Base-by-base conservation (phyloP, 2,329 filamentous ascomycete genomes). In the Pseudocercospora musae region DNA sequence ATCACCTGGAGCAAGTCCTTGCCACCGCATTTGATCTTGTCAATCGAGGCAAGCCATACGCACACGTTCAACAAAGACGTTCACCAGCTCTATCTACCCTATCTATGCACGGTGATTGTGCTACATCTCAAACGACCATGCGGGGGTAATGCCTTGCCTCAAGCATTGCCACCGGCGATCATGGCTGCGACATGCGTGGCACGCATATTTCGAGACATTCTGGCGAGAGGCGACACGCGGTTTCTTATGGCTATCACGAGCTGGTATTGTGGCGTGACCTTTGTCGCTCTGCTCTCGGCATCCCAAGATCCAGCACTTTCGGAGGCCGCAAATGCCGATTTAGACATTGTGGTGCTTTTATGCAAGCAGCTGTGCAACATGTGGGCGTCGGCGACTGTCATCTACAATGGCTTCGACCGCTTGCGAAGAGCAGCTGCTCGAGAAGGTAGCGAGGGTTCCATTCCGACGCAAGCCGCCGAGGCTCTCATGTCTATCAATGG, bases 181-280 rank as follows among this genome's bases (percentile, higher is more conserved):
- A 42, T 56, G 44, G 59, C 59, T 4, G 59, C 59, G 18, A 57
- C 59, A 13, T 61, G 59, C 27, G 46, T 61, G 29, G 59, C 59
- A 6, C 44, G 59, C 3, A 57, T 61, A 7, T 61, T 61, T 37
- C 40, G 46, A 5, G 59, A 56, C 13, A 52, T 61, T 23, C 49
- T 59, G 13, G 57, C 57, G 8, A 27, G 46, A 18, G 57, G 57
- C 21, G 57, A 59, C 15, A 59, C 57, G 6, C 57, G 57, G 5
- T 59, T 59, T 20, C 31, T 59, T 13, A 59, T 59, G 57, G 23
- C 57, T 3, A 59, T 59, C 4, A 59, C 57, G 1, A 59, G 57
- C 31, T 59, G 57, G 57, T 59, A 59, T 15, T 59, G 57, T n/a
- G 57, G 57, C 9, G 46, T 59, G 13, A 52, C 57, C 3, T 59